Percentiles rank a stretch among this genome's conserved stretches.
Conservation (phyloP, 2,329 filamentous ascomycete species). For the Arthroderma sp. region DNA sequence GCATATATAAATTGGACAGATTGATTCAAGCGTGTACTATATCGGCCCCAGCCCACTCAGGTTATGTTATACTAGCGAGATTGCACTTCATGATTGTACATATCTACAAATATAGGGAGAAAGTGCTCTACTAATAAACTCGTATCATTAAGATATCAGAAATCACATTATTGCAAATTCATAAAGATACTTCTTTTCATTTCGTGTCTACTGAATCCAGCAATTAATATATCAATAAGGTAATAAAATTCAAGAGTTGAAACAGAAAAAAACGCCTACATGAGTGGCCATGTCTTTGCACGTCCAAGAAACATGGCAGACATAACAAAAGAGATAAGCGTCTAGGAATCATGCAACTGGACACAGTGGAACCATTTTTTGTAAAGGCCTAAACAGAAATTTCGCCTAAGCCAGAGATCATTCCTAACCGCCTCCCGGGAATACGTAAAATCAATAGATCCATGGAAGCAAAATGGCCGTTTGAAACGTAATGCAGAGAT, state of each 20-base stretch:
- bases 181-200: neutral
- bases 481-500: neutral
- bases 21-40: neutral
- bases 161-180: neutral
- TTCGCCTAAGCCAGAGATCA: neutral
- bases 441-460: neutral
- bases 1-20: neutral
- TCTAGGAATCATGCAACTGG: neutral
- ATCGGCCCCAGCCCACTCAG: neutral
- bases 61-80: neutral
- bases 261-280: constrained; percentile 2
- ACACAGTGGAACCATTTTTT: neutral
- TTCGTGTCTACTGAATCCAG: constrained; percentile 1
- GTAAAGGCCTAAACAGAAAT: neutral
- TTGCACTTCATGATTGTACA: neutral
- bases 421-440: neutral
- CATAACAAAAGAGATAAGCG: too few species aligned
- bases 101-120: neutral
- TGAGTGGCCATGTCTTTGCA: neutral
- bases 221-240: constrained; percentile 1
- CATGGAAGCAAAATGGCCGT: neutral
- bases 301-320: neutral
- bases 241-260: neutral
- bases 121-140: neutral
- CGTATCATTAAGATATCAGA: neutral